Evolutionary conservation across 2,329 filamentous ascomycete species (phyloP).

Genomic region (Colletotrichum ledebouriae): DNA sequence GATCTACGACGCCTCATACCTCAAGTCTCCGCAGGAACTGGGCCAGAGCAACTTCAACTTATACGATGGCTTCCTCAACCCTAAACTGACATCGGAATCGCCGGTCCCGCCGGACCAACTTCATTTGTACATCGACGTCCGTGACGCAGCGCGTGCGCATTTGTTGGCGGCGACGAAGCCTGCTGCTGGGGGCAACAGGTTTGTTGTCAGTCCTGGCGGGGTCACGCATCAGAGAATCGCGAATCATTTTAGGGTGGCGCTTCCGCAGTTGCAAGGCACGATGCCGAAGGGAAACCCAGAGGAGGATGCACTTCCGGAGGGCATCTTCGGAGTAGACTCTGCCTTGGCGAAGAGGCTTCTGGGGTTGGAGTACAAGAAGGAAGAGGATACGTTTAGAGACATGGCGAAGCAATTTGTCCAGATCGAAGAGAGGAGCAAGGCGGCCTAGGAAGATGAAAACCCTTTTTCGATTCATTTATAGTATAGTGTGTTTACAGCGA

Average conservation of each 20-base stretch:
- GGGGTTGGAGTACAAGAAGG: conserved; percentile 44
- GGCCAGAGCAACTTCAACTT: conserved; percentile 34
- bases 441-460: not conserved
- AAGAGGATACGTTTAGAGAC: conserved; percentile 44
- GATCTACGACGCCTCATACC: conserved; percentile 3
- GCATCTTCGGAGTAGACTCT: conserved; percentile 41
- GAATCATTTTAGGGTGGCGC: conserved; percentile 43
- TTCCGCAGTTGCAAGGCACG: conserved; percentile 43
- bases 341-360: conserved; percentile 43
- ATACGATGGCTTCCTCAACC: conserved; percentile 26
- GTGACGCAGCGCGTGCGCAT: conserved; percentile 47
- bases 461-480: too few relatives aligned
- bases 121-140: conserved; percentile 48
- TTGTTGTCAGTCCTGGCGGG: conserved; percentile 44
- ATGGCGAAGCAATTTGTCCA: conserved; percentile 44
- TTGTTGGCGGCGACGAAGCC: conserved; percentile 44
- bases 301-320: conserved; percentile 41
- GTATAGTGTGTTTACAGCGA: not conserved
- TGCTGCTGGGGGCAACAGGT: conserved; percentile 47
- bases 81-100: conserved; percentile 5
- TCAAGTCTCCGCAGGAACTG: conserved; percentile 9
- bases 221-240: conserved; percentile 43
- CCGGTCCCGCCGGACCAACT: conserved; percentile 41
- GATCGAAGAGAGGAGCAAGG: conserved; percentile 38
- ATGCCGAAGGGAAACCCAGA: conserved; percentile 44